Evolutionary conservation across 2,329 filamentous ascomycete species (phyloP).

Genomic region (Apiospora marii): DNA sequence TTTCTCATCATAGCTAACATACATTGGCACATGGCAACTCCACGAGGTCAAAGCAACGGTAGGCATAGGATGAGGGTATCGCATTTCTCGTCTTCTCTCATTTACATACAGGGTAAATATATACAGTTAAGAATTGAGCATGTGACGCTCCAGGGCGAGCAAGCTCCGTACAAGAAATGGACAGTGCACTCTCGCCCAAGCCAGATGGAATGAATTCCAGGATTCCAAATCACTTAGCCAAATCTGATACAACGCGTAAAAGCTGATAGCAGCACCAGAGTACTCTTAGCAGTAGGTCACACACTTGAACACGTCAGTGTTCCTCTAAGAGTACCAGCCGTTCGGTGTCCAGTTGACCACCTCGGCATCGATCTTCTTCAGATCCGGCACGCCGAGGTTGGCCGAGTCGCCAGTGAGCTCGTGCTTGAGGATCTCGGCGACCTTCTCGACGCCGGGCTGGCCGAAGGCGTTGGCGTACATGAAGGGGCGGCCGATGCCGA

Average conservation of each 20-base stretch:
- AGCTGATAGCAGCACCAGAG: neutral
- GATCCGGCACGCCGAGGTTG: constrained; percentile 39
- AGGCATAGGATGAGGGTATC: neutral
- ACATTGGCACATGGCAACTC: neutral
- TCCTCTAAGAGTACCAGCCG: constrained; percentile 27
- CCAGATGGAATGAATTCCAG: neutral
- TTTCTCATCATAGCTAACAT: neutral
- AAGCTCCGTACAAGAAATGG: neutral
- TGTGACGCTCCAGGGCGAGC: neutral
- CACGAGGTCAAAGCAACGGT: neutral
- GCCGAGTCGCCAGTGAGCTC: constrained; percentile 47
- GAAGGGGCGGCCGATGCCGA: constrained; percentile 52
- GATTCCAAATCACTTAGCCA: neutral
- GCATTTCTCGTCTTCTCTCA: neutral
- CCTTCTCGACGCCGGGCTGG: constrained; percentile 50
- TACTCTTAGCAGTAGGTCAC: neutral
- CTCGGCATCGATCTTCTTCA: constrained; percentile 36
- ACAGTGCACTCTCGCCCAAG: neutral
- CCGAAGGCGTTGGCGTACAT: constrained; percentile 59
- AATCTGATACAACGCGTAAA: too few relatives aligned
- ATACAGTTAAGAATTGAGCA: neutral
- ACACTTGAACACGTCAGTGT: neutral
- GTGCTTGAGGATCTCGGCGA: constrained; percentile 52
- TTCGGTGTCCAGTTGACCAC: constrained; percentile 31
- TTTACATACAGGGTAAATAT: constrained; percentile 7